Evolutionary conservation across 495 filamentous ascomycete genomes (phyloP).

Genomic region (Lasiosphaeria ovina): DNA sequence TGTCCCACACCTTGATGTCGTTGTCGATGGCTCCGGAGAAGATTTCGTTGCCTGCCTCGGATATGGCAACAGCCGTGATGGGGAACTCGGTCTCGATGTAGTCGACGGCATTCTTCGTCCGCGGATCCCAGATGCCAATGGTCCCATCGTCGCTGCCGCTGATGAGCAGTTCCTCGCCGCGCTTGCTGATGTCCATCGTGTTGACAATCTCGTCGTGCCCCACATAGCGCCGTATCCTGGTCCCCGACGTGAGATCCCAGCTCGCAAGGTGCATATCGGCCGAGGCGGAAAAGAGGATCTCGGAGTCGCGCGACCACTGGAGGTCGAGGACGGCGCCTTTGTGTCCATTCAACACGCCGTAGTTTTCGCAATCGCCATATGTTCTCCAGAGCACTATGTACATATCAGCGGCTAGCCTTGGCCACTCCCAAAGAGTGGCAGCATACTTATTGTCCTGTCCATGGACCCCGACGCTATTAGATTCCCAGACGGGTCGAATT

Average conservation of each 20-base stretch:
- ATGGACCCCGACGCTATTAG: conserved; percentile 93
- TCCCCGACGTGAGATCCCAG: conserved; percentile 88
- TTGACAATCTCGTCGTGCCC: conserved; percentile 96
- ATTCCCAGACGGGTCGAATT: conserved; percentile 84
- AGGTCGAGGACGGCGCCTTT: conserved; percentile 87
- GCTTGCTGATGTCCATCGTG: conserved; percentile 76
- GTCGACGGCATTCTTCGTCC: conserved; percentile 83
- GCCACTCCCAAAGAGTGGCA: neutral
- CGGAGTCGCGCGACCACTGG: conserved; percentile 93
- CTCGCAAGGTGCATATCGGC: conserved; percentile 89
- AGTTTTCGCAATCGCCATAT: conserved; percentile 89
- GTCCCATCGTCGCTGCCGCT: conserved; percentile 90
- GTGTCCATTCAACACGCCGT: conserved; percentile 82
- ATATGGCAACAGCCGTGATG: conserved; percentile 83
- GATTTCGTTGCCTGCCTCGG: conserved; percentile 92
- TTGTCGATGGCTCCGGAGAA: conserved; percentile 96
- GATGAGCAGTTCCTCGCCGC: conserved; percentile 85
- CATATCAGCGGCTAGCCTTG: conserved; percentile 14
- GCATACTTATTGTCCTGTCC: conserved; percentile 84
- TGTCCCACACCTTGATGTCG: conserved; percentile 95
- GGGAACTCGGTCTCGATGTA: conserved; percentile 91
- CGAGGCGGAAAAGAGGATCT: conserved; percentile 87
- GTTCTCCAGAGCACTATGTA: conserved; percentile 84
- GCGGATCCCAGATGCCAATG: conserved; percentile 95
- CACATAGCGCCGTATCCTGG: conserved; percentile 83